Conservation (phyloP, 2,329 filamentous ascomycete species). For the Paraconiothyrium brasiliense region DNA sequence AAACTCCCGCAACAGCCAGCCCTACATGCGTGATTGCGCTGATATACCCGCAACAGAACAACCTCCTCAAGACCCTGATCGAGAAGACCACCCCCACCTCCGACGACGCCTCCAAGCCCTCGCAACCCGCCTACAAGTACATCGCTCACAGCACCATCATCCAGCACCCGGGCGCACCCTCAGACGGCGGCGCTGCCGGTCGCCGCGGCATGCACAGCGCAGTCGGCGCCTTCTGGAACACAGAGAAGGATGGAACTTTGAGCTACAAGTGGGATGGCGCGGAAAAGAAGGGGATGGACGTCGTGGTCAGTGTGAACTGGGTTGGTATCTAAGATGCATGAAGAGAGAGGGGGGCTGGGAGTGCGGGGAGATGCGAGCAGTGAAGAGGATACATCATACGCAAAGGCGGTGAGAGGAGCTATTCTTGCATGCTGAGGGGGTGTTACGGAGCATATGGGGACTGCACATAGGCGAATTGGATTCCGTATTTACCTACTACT, state of each 20-base stretch:
- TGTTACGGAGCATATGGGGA: conserved; percentile 1
- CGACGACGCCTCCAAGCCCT: conserved; percentile 62
- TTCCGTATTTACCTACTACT: not conserved
- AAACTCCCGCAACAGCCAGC: not conserved
- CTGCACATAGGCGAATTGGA: conserved; percentile 7
- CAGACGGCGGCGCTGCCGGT: conserved; percentile 70
- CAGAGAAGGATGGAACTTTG: conserved; percentile 90
- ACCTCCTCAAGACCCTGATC: conserved; percentile 79
- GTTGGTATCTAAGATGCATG: conserved; percentile 58
- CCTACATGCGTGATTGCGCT: not conserved
- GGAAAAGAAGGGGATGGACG: conserved; percentile 62
- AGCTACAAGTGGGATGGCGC: conserved; percentile 80
- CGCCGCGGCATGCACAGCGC: conserved; percentile 91
- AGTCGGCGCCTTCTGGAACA: conserved; percentile 88
- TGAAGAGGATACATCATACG: not conserved
- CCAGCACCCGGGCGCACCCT: conserved; percentile 73
- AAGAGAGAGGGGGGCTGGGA: not conserved
- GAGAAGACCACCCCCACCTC: conserved; percentile 71
- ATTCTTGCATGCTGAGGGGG: not conserved
- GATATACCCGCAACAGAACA: conserved; percentile 63
- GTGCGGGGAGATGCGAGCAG: not conserved
- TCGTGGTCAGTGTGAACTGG: conserved; percentile 72
- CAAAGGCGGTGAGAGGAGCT: not conserved
- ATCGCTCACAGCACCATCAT: conserved; percentile 98
- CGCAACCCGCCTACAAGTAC: conserved; percentile 82